Percentiles rank a stretch among this genome's conserved stretches.
These are phyloP conservation scores for Cercospora janseana DNA, from an alignment of 2,329 filamentous ascomycete species.

Conservation along the genomic window DNA sequence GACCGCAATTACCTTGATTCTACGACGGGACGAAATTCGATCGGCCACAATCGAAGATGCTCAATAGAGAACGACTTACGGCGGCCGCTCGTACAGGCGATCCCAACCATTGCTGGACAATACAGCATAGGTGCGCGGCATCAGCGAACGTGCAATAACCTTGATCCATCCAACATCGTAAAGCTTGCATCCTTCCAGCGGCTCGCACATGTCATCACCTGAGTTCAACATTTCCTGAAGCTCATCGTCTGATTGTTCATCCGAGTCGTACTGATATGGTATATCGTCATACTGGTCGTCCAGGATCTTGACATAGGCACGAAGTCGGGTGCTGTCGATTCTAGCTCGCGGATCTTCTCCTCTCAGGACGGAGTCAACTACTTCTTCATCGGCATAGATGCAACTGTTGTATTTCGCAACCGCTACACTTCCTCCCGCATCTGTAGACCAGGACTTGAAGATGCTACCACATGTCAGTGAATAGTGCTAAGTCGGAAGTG, in stretches of 20 bases:
- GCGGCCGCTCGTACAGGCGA: not conserved
- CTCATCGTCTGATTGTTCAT: not conserved
- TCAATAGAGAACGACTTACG: too few species aligned
- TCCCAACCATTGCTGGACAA: not conserved
- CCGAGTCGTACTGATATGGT: not conserved
- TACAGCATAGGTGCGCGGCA: not conserved
- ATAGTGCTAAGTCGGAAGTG: too few species aligned
- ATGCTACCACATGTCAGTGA: not conserved
- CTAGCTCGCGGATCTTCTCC: constrained; percentile 1
- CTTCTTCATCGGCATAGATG: constrained; percentile 14
- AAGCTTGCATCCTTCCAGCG: constrained; percentile 8
- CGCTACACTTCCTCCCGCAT: not conserved
- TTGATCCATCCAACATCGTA: constrained; percentile 14
- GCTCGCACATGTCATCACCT: constrained; percentile 1
- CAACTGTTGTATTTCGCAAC: not conserved
- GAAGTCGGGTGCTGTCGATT: not conserved
- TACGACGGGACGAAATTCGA: too few species aligned
- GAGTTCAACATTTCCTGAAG: not conserved
- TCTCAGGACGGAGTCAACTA: constrained; percentile 1
- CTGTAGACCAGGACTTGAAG: constrained; percentile 5
- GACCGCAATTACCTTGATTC: too few species aligned
- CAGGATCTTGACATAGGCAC: constrained; percentile 12
- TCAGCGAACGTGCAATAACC: not conserved
- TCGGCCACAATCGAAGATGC: too few species aligned
- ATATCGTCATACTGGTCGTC: not conserved